Evolutionary conservation across 129 eudicot species (phyloP).

Genomic region (Centaurea solstitialis): DNA sequence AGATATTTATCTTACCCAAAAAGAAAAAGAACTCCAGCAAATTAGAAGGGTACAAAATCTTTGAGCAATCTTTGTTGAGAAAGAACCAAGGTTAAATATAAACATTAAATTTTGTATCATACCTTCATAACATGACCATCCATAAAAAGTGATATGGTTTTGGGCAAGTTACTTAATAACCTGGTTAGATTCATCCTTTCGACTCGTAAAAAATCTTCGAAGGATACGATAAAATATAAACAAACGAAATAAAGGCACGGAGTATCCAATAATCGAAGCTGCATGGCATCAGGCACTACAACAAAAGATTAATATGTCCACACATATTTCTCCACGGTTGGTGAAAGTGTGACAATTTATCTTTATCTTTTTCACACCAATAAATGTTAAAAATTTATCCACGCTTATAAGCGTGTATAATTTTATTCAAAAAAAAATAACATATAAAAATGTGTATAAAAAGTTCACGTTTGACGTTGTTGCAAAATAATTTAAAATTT

Average conservation of each 20-base stretch:
- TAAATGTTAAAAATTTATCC: no score
- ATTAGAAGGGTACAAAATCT: background rate
- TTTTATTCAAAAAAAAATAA: no score
- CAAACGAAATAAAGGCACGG: background rate
- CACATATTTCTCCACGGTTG: no score
- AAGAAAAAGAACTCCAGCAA: background rate
- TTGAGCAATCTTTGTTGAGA: background rate
- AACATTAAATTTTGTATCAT: background rate
- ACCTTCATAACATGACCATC: background rate
- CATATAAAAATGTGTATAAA: no score
- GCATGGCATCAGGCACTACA: background rate
- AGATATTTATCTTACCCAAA: background rate
- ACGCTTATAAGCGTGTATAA: no score
- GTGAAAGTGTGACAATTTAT: no score
- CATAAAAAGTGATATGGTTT: no score
- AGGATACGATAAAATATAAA: background rate
- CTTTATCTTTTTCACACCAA: no score
- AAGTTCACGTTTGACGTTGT: no score
- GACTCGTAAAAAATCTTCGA: background rate
- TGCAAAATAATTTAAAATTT: no score
- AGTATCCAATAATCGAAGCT: background rate
- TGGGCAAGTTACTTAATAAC: background rate
- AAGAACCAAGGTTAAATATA: no score
- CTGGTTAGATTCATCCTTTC: background rate
- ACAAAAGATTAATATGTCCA: no score